Conservation (phyloP, 352 stramenopile genomes). For the Halophytophthora polymorphica region DNA sequence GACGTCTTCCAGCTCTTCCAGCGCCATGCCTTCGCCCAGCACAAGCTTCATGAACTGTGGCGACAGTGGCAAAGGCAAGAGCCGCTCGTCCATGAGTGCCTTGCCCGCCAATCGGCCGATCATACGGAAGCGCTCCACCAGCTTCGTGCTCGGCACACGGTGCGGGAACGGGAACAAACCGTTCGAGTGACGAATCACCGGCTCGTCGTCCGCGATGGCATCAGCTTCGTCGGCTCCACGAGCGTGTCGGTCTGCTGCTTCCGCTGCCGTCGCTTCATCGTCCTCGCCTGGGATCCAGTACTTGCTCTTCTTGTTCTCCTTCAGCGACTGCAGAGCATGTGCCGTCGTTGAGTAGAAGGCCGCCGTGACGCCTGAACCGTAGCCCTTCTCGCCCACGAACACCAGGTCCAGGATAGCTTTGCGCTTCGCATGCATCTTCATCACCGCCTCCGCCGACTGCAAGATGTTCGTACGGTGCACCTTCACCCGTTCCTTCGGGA, state of each 20-base stretch:
- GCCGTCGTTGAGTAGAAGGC: constrained; percentile 83
- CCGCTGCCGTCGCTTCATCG: constrained; percentile 22
- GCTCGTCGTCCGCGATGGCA: constrained; percentile 25
- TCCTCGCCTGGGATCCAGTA: constrained; percentile 67
- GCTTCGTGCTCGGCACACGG: constrained; percentile 15
- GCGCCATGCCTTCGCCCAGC: constrained; percentile 53
- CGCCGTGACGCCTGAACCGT: constrained; percentile 80
- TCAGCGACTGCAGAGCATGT: constrained; percentile 52
- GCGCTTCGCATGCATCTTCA: constrained; percentile 85
- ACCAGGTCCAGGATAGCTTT: constrained; percentile 83
- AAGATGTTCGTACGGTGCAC: constrained; percentile 75
- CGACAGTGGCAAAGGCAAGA: constrained; percentile 73
- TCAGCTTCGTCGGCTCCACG: constrained; percentile 4
- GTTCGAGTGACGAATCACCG: constrained; percentile 74
- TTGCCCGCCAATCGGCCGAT: constrained; percentile 80
- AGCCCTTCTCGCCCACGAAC: constrained; percentile 83
- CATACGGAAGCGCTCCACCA: constrained; percentile 76
- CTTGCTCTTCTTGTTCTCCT: constrained; percentile 38
- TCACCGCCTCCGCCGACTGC: constrained; percentile 68
- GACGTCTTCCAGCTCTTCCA: constrained; percentile 50
- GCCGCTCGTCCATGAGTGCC: constrained; percentile 75
- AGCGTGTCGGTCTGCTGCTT: constrained; percentile 5
- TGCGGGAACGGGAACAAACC: constrained; percentile 76
- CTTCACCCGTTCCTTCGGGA: constrained; percentile 86
- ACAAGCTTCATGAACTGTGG: constrained; percentile 76